Evolutionary conservation across 345 rosid genomes (phyloP).

Genomic region (Lumnitzera racemosa): DNA sequence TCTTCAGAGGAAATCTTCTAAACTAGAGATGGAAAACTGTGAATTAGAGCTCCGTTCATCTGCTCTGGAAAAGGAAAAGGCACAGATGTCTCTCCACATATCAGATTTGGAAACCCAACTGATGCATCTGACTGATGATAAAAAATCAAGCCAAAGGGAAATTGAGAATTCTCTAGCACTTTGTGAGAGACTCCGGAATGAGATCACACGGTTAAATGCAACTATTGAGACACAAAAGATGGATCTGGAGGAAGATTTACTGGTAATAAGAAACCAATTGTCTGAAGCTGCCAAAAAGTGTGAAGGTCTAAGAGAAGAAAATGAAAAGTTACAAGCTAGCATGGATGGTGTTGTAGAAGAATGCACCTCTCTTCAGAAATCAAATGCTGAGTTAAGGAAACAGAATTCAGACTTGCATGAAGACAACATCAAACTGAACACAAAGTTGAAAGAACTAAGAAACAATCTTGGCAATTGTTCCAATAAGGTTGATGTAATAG

Average conservation of each 20-base stretch:
- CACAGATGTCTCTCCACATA: conserved; percentile 13
- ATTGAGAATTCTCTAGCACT: conserved; percentile 22
- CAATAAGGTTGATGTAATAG: conserved; percentile 21
- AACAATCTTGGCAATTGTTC: conserved; percentile 21
- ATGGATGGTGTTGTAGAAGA: conserved; percentile 23
- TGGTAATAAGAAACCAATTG: conserved; percentile 17
- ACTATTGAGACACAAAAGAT: conserved; percentile 19
- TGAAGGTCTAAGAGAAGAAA: conserved; percentile 21
- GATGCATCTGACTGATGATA: conserved; percentile 23
- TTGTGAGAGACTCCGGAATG: conserved; percentile 17
- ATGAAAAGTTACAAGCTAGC: conserved; percentile 17
- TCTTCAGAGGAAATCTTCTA: conserved; percentile 34
- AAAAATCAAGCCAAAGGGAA: conserved; percentile 17
- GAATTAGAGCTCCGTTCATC: conserved; percentile 24
- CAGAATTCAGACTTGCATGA: conserved; percentile 26
- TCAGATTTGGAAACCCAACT: conserved; percentile 30
- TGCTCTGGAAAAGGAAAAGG: conserved; percentile 27
- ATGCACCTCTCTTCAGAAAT: conserved; percentile 19
- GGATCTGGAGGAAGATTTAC: conserved; percentile 14
- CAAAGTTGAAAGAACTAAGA: conserved; percentile 16
- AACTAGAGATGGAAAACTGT: conserved; percentile 20
- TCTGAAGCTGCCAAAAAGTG: conserved; percentile 21
- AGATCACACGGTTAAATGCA: conserved; percentile 22
- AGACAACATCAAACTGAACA: conserved; percentile 24
- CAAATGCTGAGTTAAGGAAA: conserved; percentile 27